Evolutionary conservation across 2,329 filamentous ascomycete species (phyloP).

Genomic region (Xylaria multiplex): DNA sequence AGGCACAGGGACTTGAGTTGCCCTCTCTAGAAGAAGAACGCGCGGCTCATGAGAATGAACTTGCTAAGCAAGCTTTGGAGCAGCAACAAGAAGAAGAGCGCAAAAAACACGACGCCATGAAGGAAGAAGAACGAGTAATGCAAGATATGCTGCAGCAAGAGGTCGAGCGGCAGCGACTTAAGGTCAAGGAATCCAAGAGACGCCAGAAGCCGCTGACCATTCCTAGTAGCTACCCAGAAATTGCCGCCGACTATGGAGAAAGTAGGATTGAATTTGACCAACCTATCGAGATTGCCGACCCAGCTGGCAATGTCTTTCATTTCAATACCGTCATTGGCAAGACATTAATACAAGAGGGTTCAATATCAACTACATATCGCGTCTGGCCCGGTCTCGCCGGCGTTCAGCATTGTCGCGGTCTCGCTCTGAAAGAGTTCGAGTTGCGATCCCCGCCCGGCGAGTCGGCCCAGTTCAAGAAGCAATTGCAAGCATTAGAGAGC

Average conservation of each 20-base stretch:
- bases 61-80: slow-evolving; percentile 69
- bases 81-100: slow-evolving; percentile 64
- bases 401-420: slow-evolving; percentile 66
- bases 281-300: slow-evolving; percentile 70
- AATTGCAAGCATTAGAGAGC: slow-evolving; percentile 79
- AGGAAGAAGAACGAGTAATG: slow-evolving; percentile 76
- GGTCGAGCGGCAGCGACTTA: slow-evolving; percentile 72
- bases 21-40: slow-evolving; percentile 91
- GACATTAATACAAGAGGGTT: slow-evolving; percentile 71
- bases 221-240: slow-evolving; percentile 52
- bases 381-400: slow-evolving; percentile 74
- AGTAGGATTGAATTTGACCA: slow-evolving; percentile 71
- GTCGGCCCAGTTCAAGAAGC: slow-evolving; percentile 73
- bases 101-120: slow-evolving; percentile 64
- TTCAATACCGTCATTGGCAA: slow-evolving; percentile 79
- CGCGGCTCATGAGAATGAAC: slow-evolving; percentile 79
- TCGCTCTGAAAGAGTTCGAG: slow-evolving; percentile 78
- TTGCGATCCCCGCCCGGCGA: slow-evolving; percentile 69
- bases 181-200: slow-evolving; percentile 70
- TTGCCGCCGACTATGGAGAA: slow-evolving; percentile 48
- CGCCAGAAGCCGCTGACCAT: slow-evolving; percentile 63
- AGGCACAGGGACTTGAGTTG: slow-evolving; percentile 77
- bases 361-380: slow-evolving; percentile 74
- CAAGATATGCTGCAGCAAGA: slow-evolving; percentile 78
- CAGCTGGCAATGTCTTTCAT: slow-evolving; percentile 68